Percentiles rank a stretch among this genome's conserved stretches.
phyloP scores from a whole-genome alignment of 2,329 filamentous ascomycete genomes.

The Aspergillus alliaceus region DNA sequence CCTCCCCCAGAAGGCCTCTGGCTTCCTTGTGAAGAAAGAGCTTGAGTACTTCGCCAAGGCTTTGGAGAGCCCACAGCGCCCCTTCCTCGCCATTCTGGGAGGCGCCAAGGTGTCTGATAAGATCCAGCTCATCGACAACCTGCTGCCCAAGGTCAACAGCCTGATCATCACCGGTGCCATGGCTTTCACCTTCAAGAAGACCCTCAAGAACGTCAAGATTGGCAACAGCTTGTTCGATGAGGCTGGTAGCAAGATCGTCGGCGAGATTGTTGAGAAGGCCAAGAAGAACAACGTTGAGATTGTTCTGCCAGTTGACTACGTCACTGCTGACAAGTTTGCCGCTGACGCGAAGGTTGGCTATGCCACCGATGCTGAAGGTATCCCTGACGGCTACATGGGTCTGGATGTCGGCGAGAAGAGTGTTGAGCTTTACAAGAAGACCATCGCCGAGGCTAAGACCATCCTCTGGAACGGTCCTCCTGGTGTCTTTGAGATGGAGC shows the following conservation, averaged over 20 bases:
- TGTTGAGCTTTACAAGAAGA: slow-evolving; percentile 80
- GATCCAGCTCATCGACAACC: slow-evolving; percentile 99
- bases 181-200: slow-evolving; percentile 99
- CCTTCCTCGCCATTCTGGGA: slow-evolving; percentile 97
- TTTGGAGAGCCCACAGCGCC: slow-evolving; percentile 86
- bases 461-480: slow-evolving; percentile 99
- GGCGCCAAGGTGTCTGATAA: slow-evolving; percentile 99
- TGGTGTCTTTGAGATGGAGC: slow-evolving; percentile 96
- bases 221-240: slow-evolving; percentile 92
- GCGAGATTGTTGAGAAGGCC: slow-evolving; percentile 86
- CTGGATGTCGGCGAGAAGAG: slow-evolving; percentile 92
- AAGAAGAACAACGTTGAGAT: slow-evolving; percentile 96
- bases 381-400: slow-evolving; percentile 97
- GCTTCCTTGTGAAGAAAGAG: slow-evolving; percentile 99
- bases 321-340: slow-evolving; percentile 93
- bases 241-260: slow-evolving; percentile 87
- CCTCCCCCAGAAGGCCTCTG: slow-evolving; percentile 92
- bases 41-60: slow-evolving; percentile 99
- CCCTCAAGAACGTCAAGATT: slow-evolving; percentile 85
- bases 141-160: slow-evolving; percentile 96
- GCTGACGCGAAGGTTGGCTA: slow-evolving; percentile 77
- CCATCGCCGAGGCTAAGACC: slow-evolving; percentile 86
- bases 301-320: slow-evolving; percentile 89
- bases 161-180: slow-evolving; percentile 96
- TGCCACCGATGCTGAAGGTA: slow-evolving; percentile 83